A percentile compares a stretch with the other conserved stretches of the same genome.
Evolutionary conservation across 1,284 basidiomycete genomes (phyloP).

Genomic region (Trichosporon asahii): DNA sequence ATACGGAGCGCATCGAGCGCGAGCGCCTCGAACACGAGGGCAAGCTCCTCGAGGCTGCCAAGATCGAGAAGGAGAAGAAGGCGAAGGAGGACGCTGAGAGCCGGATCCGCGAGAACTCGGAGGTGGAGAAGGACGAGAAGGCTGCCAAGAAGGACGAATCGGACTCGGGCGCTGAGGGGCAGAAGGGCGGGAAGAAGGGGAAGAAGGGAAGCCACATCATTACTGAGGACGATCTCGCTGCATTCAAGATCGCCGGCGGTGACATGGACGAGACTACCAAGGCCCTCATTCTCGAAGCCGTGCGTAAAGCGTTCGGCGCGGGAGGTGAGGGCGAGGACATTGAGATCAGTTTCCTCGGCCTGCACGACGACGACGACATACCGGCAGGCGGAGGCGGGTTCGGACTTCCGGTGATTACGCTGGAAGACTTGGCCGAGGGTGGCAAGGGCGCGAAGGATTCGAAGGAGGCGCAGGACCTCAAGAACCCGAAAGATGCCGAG

Average conservation of each 20-base stretch:
- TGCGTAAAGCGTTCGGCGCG: slow-evolving; percentile 6
- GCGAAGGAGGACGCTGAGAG: slow-evolving; percentile 16
- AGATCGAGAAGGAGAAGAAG: slow-evolving; percentile 2
- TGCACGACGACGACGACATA: background rate
- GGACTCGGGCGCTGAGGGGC: background rate
- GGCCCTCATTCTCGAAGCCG: background rate
- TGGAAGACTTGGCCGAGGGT: background rate
- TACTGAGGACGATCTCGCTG: background rate
- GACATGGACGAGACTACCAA: background rate
- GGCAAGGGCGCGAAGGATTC: background rate
- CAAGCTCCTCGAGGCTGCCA: slow-evolving; percentile 5
- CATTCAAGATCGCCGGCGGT: background rate
- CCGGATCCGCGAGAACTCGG: slow-evolving; percentile 15
- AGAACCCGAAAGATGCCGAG: background rate
- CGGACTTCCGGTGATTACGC: background rate
- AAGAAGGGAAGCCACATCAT: background rate
- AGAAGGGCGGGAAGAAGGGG: background rate
- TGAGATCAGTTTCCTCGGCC: background rate
- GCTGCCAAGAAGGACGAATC: background rate
- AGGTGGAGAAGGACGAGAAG: slow-evolving; percentile 8
- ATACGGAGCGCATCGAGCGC: slow-evolving; percentile 3
- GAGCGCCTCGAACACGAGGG: background rate
- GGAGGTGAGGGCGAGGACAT: background rate
- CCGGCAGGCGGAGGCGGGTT: background rate
- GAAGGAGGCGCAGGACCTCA: background rate